Evolutionary conservation across 192 early-diverging fungal genomes (phyloP).

Genomic region (Nowakowskiella sp.): DNA sequence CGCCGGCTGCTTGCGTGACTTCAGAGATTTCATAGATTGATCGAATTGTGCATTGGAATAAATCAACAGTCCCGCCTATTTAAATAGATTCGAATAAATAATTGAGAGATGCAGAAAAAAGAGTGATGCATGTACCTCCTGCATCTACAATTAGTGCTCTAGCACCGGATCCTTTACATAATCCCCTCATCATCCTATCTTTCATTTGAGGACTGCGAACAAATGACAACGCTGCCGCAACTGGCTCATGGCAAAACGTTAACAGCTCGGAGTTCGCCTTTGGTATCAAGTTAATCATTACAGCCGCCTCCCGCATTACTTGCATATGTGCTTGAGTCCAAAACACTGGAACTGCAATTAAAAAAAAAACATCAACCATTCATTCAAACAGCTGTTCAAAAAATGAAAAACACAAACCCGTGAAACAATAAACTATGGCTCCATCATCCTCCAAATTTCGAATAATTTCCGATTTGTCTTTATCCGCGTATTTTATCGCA

Average conservation of each 20-base stretch:
- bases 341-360: neutral
- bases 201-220: neutral
- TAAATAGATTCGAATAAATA: neutral
- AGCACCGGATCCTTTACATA: neutral
- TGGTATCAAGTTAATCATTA: neutral
- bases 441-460: neutral
- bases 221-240: conserved; percentile 5
- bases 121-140: neutral
- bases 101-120: neutral
- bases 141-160: conserved; percentile 4
- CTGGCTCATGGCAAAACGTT: conserved; percentile 5
- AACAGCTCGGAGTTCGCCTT: neutral
- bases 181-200: neutral
- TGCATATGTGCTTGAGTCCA: neutral
- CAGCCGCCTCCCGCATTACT: conserved; percentile 3
- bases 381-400: neutral
- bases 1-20: conserved; percentile 2
- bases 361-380: neutral
- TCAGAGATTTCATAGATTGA: neutral
- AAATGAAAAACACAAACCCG: neutral
- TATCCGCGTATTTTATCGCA: neutral
- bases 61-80: conserved; percentile 6
- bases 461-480: neutral
- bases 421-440: neutral
- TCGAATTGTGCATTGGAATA: conserved; percentile 5